These are phyloP conservation scores for Vigna angularis DNA, from an alignment of 306 rosid genomes.

Conservation along the genomic window DNA sequence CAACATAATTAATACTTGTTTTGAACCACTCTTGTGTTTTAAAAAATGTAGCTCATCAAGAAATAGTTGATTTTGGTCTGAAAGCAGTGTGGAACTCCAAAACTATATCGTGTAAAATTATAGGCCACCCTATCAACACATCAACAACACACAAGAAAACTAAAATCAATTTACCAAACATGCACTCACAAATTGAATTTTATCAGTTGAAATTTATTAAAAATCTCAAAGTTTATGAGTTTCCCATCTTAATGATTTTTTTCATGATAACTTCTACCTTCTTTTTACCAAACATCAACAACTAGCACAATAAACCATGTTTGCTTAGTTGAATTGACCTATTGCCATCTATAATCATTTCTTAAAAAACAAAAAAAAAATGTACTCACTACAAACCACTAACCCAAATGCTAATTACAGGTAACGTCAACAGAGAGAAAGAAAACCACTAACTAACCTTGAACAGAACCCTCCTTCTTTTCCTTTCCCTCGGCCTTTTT, in stretches of 20 bases:
- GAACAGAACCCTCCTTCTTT: constrained; percentile 37
- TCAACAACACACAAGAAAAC: no score
- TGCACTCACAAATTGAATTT: no score
- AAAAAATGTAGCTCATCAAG: not conserved
- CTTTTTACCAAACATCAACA: not conserved
- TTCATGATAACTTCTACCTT: no score
- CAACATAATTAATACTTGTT: not conserved
- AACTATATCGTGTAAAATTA: no score
- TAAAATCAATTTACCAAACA: no score
- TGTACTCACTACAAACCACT: not conserved
- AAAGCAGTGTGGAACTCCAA: not conserved
- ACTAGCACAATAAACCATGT: not conserved
- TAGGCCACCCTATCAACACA: no score
- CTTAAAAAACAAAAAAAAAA: not conserved
- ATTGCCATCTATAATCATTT: not conserved
- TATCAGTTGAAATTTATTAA: no score
- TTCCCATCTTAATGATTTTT: no score
- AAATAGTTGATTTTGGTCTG: not conserved
- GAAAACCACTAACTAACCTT: not conserved
- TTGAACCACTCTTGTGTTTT: not conserved
- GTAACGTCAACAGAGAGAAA: not conserved
- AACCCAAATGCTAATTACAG: not conserved
- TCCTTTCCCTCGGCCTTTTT: constrained; percentile 41
- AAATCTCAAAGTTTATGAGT: no score
- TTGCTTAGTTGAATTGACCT: not conserved